Evolutionary conservation across 345 rosid species (phyloP).

Genomic region (Alliaria petiolata): DNA sequence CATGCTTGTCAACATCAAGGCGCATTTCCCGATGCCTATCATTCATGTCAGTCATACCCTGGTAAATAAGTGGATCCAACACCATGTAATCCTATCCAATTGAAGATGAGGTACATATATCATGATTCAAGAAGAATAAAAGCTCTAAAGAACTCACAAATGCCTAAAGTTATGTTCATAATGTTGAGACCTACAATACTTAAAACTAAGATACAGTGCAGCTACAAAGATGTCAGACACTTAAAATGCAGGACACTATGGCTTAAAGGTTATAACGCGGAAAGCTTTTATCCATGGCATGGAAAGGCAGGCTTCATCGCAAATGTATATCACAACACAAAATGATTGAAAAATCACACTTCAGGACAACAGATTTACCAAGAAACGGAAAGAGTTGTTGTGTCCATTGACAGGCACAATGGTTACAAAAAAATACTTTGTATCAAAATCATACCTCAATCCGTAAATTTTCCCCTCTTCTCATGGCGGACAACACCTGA

Average conservation of each 20-base stretch:
- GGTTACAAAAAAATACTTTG: neutral
- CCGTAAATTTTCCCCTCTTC: slow-evolving; percentile 69
- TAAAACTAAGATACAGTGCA: neutral
- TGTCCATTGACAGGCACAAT: no score
- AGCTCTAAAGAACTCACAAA: neutral
- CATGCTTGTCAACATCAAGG: slow-evolving; percentile 96
- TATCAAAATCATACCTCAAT: slow-evolving; percentile 56
- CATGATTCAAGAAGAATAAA: neutral
- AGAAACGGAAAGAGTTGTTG: neutral
- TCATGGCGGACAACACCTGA: slow-evolving; percentile 75
- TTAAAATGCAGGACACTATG: neutral
- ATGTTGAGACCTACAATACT: neutral
- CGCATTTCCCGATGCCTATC: slow-evolving; percentile 94
- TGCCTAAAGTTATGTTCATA: neutral
- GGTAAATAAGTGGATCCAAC: slow-evolving; percentile 64
- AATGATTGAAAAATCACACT: neutral
- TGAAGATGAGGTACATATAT: neutral
- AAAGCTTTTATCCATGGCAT: neutral
- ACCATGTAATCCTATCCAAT: slow-evolving; percentile 66
- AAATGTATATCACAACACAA: neutral
- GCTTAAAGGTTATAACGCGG: neutral
- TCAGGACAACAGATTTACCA: slow-evolving; percentile 1
- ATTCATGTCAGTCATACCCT: slow-evolving; percentile 69
- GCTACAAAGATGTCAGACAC: slow-evolving; percentile 5
- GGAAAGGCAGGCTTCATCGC: no score